These are phyloP conservation scores for Nigrospora oryzae DNA, from an alignment of 2,329 filamentous ascomycete genomes.

Conservation along the genomic window DNA sequence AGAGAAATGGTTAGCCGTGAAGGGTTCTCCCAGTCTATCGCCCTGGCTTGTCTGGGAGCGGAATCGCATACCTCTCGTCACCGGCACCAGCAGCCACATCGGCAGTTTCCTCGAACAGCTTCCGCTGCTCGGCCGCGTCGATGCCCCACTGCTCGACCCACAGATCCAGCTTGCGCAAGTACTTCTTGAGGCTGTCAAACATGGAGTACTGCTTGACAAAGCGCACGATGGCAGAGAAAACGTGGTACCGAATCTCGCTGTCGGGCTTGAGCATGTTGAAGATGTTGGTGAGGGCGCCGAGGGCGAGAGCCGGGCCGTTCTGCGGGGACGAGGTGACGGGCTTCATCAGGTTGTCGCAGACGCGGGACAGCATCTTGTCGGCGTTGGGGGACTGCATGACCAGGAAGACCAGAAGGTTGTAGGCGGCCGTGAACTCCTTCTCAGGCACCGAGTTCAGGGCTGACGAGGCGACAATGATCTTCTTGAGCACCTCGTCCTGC, in stretches of 20 bases:
- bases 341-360: slow-evolving; percentile 84
- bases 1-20: too few relatives aligned
- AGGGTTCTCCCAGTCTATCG: too few relatives aligned
- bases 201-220: slow-evolving; percentile 68
- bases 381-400: slow-evolving; percentile 78
- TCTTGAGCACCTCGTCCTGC: slow-evolving; percentile 83
- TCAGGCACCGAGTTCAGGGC: slow-evolving; percentile 80
- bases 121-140: slow-evolving; percentile 73
- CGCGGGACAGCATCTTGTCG: slow-evolving; percentile 75
- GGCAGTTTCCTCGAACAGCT: slow-evolving; percentile 74
- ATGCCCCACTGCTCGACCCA: slow-evolving; percentile 83
- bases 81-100: slow-evolving; percentile 72
- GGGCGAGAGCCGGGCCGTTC: slow-evolving; percentile 77
- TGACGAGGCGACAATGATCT: slow-evolving; percentile 73
- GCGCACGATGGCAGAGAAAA: slow-evolving; percentile 80
- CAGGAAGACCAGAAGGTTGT: slow-evolving; percentile 94
- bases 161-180: slow-evolving; percentile 71
- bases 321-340: slow-evolving; percentile 79
- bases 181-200: slow-evolving; percentile 77
- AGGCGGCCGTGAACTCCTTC: slow-evolving; percentile 92
- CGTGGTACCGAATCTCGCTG: slow-evolving; percentile 77
- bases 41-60: too few relatives aligned
- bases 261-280: slow-evolving; percentile 84
- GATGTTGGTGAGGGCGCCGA: slow-evolving; percentile 86
- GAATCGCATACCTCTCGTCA: slow-evolving; percentile 58